Conservation (phyloP, 2,329 filamentous ascomycete species). For the Aspergillus spinulosporus region DNA sequence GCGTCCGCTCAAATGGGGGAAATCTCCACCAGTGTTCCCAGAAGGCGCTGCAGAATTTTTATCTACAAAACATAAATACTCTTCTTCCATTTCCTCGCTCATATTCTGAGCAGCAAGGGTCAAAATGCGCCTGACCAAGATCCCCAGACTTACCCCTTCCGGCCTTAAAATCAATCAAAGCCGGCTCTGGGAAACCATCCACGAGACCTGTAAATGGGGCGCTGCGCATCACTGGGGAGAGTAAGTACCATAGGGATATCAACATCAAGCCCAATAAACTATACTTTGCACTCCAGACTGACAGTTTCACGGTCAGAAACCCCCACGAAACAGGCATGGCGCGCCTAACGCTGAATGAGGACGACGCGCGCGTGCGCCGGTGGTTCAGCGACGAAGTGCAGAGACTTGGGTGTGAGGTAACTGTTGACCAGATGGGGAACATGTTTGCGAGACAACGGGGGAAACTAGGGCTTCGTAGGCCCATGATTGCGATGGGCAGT, state of each 20-base stretch:
- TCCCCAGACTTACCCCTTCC: conserved; percentile 15
- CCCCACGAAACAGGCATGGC: conserved; percentile 60
- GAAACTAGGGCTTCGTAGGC: conserved; percentile 18
- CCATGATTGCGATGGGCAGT: conserved; percentile 51
- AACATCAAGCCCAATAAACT: background rate
- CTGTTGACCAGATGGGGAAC: conserved; percentile 62
- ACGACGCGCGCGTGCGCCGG: conserved; percentile 65
- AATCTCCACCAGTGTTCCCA: background rate
- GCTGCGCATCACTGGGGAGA: conserved; percentile 30
- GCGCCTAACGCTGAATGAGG: conserved; percentile 66
- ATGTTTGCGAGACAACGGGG: conserved; percentile 32
- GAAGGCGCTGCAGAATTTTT: background rate
- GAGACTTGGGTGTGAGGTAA: conserved; percentile 62
- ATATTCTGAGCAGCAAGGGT: background rate
- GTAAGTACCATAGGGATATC: conserved; percentile 15
- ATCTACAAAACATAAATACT: background rate
- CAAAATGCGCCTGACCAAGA: conserved; percentile 1
- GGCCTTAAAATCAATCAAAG: conserved; percentile 30
- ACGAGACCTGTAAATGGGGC: conserved; percentile 37
- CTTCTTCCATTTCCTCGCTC: background rate
- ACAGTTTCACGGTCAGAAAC: conserved; percentile 2
- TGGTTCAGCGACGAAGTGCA: conserved; percentile 67
- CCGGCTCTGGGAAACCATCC: conserved; percentile 33
- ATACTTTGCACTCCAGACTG: background rate
- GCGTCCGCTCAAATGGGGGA: background rate